phyloP scores from a whole-genome alignment of 2,329 filamentous ascomycete species.

The Fusarium caatingaense region DNA sequence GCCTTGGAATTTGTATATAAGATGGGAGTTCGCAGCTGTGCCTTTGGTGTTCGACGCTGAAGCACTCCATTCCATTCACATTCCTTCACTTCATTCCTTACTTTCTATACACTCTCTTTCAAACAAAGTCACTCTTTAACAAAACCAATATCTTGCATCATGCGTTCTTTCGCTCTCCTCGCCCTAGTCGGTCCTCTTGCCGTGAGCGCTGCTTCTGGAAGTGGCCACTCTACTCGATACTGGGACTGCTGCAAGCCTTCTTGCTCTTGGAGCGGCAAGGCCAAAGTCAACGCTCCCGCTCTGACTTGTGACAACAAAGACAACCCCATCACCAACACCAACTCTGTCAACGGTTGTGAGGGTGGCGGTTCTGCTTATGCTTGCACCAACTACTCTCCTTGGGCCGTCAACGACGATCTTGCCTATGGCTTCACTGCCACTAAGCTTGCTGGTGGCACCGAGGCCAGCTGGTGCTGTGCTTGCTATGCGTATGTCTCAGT shows the following conservation, averaged over 20 bases:
- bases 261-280: constrained; percentile 70
- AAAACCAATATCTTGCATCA: constrained; percentile 22
- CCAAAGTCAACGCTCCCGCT: constrained; percentile 61
- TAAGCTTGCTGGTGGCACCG: constrained; percentile 64
- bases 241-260: constrained; percentile 80
- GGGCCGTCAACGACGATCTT: constrained; percentile 67
- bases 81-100: constrained; percentile 31
- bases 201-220: constrained; percentile 46
- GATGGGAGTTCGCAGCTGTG: background rate
- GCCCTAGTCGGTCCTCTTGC: constrained; percentile 40
- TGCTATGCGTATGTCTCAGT: constrained; percentile 63
- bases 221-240: constrained; percentile 53
- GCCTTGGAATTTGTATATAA: constrained; percentile 28
- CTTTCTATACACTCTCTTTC: constrained; percentile 31
- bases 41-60: background rate
- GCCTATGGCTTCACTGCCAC: constrained; percentile 75
- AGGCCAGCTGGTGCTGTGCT: constrained; percentile 73
- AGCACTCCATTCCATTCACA: constrained; percentile 24
- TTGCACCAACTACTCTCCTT: constrained; percentile 72
- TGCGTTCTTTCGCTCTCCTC: constrained; percentile 43
- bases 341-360: constrained; percentile 64
- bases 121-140: constrained; percentile 29
- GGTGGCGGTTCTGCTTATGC: constrained; percentile 70
- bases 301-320: constrained; percentile 66
- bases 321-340: constrained; percentile 62